Evolutionary conservation across 495 filamentous ascomycete species (phyloP).

Genomic region (Penicillium malachiteum): DNA sequence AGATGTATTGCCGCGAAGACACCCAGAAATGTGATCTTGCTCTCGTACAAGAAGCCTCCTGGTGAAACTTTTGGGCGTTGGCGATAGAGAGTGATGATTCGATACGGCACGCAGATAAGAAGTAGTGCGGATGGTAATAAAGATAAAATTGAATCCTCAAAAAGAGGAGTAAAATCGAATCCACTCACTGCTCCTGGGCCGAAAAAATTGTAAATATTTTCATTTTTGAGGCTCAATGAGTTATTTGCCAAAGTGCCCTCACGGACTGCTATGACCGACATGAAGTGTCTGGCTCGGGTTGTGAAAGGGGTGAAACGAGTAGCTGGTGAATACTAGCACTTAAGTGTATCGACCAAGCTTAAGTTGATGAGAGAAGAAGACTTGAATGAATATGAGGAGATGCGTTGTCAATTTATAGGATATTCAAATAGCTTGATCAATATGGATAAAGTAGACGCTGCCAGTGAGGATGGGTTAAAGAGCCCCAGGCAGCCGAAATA

Average conservation of each 20-base stretch:
- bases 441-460: too few relatives aligned
- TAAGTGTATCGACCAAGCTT: too few relatives aligned
- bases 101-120: neutral
- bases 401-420: too few relatives aligned
- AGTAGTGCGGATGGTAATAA: slow-evolving; percentile 1
- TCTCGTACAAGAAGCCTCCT: neutral
- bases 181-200: neutral
- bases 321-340: too few relatives aligned
- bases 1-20: neutral
- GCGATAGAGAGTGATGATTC: neutral
- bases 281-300: neutral
- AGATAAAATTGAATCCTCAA: slow-evolving; percentile 1
- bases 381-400: too few relatives aligned
- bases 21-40: neutral
- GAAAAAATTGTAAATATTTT: neutral
- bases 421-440: too few relatives aligned
- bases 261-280: neutral
- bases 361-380: too few relatives aligned
- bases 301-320: too few relatives aligned
- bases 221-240: neutral
- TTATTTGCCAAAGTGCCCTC: neutral
- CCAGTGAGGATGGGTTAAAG: too few relatives aligned
- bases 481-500: too few relatives aligned
- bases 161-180: slow-evolving; percentile 6
- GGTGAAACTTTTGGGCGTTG: neutral